Percentiles rank a stretch among this genome's conserved stretches.
Conservation (phyloP, 805 yeast species). For the Vanderwaltozyma yarrowii region DNA sequence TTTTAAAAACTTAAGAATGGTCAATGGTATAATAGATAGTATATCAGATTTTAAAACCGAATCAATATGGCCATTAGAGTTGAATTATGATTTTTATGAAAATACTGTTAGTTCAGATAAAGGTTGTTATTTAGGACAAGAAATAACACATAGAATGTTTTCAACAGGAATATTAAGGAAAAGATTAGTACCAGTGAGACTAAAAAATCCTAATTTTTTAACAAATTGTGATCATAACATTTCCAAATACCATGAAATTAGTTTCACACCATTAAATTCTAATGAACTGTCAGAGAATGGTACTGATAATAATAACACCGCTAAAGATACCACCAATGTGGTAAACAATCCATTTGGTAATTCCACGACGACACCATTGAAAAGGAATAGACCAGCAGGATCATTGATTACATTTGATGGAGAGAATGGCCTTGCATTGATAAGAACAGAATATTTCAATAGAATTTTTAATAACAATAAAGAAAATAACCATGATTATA, state of each 20-base stretch:
- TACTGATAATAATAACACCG: too few species aligned
- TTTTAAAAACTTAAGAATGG: constrained; percentile 36
- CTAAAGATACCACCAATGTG: too few species aligned
- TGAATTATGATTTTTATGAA: constrained; percentile 60
- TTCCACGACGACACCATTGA: constrained; percentile 3
- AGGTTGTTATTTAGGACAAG: constrained; percentile 97
- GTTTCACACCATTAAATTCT: too few species aligned
- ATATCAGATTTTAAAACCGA: constrained; percentile 36
- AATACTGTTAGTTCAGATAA: constrained; percentile 77
- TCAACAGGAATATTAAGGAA: constrained; percentile 79
- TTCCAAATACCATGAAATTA: constrained; percentile 1
- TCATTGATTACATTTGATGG: constrained; percentile 46
- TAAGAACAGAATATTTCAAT: constrained; percentile 37
- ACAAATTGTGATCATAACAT: not conserved
- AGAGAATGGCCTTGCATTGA: constrained; percentile 56
- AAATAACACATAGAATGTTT: constrained; percentile 78
- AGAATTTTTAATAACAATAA: not conserved
- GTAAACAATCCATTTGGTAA: not conserved
- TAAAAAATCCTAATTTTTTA: constrained; percentile 3
- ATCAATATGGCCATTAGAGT: constrained; percentile 69
- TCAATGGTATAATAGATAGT: constrained; percentile 47
- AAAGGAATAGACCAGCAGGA: constrained; percentile 46
- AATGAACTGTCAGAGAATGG: too few species aligned
- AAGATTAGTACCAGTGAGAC: constrained; percentile 61
- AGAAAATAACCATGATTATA: not conserved